Conservation (phyloP, 345 rosid species). For the Carallia pectinifolia region DNA sequence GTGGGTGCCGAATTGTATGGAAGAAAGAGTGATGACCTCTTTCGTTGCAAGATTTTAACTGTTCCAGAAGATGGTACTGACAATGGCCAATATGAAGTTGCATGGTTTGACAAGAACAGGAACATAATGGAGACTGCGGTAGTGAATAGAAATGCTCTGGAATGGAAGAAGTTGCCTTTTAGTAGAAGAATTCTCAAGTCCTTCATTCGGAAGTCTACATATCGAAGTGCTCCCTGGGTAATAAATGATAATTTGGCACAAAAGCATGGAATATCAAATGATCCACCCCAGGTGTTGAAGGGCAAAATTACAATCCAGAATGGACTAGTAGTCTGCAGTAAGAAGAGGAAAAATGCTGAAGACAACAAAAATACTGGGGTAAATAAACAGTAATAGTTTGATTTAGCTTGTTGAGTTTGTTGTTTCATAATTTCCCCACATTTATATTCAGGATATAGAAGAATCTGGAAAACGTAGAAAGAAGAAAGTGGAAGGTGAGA, state of each 20-base stretch:
- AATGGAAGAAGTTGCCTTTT: conserved; percentile 64
- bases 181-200: conserved; percentile 82
- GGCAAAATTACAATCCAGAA: conserved; percentile 51
- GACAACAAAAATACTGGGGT: conserved; percentile 27
- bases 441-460: conserved; percentile 47
- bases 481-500: conserved; percentile 54
- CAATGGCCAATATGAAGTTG: conserved; percentile 55
- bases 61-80: conserved; percentile 38
- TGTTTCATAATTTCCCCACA: conserved; percentile 17
- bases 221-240: conserved; percentile 83
- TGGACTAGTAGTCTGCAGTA: conserved; percentile 57
- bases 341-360: conserved; percentile 46
- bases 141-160: conserved; percentile 57
- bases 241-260: conserved; percentile 64
- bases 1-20: conserved; percentile 71
- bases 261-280: conserved; percentile 60
- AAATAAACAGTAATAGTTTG: conserved; percentile 14
- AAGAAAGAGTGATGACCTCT: conserved; percentile 47
- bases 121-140: conserved; percentile 45
- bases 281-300: conserved; percentile 62
- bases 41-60: conserved; percentile 64
- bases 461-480: conserved; percentile 49
- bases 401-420: conserved; percentile 2
- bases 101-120: conserved; percentile 64
- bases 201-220: conserved; percentile 88